Evolutionary conservation across 495 filamentous ascomycete genomes (phyloP).

Genomic region (Gamarada debralockiae): DNA sequence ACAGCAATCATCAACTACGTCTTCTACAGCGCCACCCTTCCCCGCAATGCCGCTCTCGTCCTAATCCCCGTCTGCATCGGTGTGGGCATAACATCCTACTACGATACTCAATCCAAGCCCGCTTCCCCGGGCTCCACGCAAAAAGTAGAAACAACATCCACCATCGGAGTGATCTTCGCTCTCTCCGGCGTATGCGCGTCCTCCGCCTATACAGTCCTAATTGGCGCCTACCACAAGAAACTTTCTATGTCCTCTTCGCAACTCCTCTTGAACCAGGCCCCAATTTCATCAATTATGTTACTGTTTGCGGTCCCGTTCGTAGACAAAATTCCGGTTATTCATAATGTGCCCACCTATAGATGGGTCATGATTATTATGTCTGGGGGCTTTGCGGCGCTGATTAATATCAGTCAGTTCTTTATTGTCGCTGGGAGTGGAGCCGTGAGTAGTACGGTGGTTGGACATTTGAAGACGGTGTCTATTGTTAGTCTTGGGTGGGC

Average conservation of each 20-base stretch:
- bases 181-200: conserved; percentile 42
- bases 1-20: conserved; percentile 47
- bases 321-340: conserved; percentile 40
- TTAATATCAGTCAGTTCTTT: conserved; percentile 53
- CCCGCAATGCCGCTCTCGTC: conserved; percentile 31
- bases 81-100: conserved; percentile 44
- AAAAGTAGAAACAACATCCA: conserved; percentile 27
- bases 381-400: conserved; percentile 45
- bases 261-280: conserved; percentile 50
- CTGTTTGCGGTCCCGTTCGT: conserved; percentile 42
- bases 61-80: conserved; percentile 40
- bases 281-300: conserved; percentile 41
- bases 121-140: conserved; percentile 15
- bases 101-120: conserved; percentile 39
- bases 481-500: conserved; percentile 40
- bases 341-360: conserved; percentile 31
- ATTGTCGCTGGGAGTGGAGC: conserved; percentile 48
- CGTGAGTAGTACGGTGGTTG: conserved; percentile 49
- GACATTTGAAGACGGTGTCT: conserved; percentile 43
- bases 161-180: conserved; percentile 39
- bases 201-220: conserved; percentile 46
- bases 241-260: conserved; percentile 47
- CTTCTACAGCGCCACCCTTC: conserved; percentile 42
- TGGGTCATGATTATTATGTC: conserved; percentile 33
- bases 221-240: conserved; percentile 45